Evolutionary conservation across 2,329 filamentous ascomycete genomes (phyloP), one percentile per base, ranked within the genome.

Genomic region (Monilinia vaccinii-corymbosi): DNA sequence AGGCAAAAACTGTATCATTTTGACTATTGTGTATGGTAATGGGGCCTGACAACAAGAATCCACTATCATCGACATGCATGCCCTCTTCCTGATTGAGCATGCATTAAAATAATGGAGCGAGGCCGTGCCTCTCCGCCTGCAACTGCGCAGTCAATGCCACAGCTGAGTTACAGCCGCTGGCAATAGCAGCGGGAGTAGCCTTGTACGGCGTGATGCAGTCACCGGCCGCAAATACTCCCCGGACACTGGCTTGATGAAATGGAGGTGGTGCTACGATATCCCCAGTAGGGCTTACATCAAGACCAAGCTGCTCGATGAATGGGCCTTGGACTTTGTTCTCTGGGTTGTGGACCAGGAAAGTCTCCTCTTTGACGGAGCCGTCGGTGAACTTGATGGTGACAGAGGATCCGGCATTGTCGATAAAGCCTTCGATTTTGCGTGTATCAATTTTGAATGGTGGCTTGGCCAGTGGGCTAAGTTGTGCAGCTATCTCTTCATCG

Each of bases 171-270:
- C 34, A 52, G 7, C 50, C 50, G 2, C 50, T 52, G 9, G 34
- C 32, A 1, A 52, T 40, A 0, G 50, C 50, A 42, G 32, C 50
- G 3, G 21, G 50, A 10, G 32, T 52, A 28, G 32, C 50, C 34
- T 52, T 52, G 78, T 32, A 40, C 3, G 21, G 40, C 4, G 40
- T 40, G 14, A 49, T 36, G 42, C 49, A 59, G 32, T 85, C 81
- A 0, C 82, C 82, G 0, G 73, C 78, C 0, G 79, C 80, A 70
- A 79, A 82, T 3, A 80, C 77, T 0, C 81, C 81, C 2, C 71
- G 69, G 0, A 81, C 74, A 53, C 69, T 79, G 2, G 80, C 81
- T 66, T 76, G 73, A 36, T 76, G 73, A 65, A 81, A 79, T 38
- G 79, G 79, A 4, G 68, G 64, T n/a, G 71, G 70, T 0, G 71